Conservation (phyloP, 192 early-diverging fungal genomes). For the Gamsiella multidivaricata region DNA sequence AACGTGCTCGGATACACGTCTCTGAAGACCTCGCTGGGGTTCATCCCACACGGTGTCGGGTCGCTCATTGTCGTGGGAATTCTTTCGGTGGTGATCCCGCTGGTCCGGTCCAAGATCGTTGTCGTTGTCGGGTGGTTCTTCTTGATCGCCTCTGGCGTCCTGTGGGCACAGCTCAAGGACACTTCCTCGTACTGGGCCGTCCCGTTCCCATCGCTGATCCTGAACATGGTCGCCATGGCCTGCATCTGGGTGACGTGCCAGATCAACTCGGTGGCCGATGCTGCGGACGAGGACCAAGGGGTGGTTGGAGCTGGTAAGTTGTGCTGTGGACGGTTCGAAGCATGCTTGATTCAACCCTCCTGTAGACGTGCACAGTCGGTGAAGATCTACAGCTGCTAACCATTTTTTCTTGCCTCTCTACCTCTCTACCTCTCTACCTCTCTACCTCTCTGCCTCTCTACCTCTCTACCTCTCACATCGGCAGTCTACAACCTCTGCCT, state of each 20-base stretch:
- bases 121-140: constrained; percentile 31
- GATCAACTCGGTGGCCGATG: constrained; percentile 43
- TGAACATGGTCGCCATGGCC: constrained; percentile 28
- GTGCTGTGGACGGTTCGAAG: neutral
- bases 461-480: neutral
- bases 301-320: constrained; percentile 38
- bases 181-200: constrained; percentile 30
- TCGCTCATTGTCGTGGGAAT: constrained; percentile 8
- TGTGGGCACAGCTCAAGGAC: constrained; percentile 21
- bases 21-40: constrained; percentile 18
- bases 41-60: constrained; percentile 27
- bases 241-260: constrained; percentile 33
- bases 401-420: neutral
- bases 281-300: constrained; percentile 35
- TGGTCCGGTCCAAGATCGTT: constrained; percentile 21
- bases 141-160: constrained; percentile 32
- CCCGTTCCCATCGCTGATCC: constrained; percentile 20
- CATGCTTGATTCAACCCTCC: neutral
- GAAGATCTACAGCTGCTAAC: neutral
- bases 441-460: neutral
- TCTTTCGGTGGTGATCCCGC: neutral
- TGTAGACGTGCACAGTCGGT: neutral
- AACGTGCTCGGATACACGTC: constrained; percentile 30
- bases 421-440: no score
- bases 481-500: constrained; percentile 40